Conservation (phyloP, 345 rosid genomes). For the Eucalyptus virginea region DNA sequence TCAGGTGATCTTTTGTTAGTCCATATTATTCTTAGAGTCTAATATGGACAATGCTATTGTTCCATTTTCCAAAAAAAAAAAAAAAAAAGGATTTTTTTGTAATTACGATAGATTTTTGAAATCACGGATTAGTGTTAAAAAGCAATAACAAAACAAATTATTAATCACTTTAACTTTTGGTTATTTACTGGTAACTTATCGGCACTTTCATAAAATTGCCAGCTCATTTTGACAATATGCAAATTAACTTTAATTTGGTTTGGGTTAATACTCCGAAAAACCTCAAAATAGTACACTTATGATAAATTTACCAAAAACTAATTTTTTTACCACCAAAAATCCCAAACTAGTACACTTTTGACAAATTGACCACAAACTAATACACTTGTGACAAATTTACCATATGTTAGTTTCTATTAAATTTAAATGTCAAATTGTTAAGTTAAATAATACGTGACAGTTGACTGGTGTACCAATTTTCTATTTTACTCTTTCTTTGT, state of each 20-base stretch:
- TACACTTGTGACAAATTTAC: no score
- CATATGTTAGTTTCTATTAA: rapidly evolving
- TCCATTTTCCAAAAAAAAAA: background rate
- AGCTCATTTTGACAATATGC: rapidly evolving
- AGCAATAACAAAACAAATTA: rapidly evolving
- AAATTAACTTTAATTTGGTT: background rate
- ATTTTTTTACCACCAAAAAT: no score
- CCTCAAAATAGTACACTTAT: rapidly evolving
- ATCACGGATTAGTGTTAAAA: background rate
- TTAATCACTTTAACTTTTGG: rapidly evolving
- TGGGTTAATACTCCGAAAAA: rapidly evolving
- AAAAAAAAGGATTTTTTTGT: background rate
- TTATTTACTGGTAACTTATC: background rate
- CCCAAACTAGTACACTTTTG: no score
- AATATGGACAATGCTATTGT: background rate
- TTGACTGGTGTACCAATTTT: rapidly evolving
- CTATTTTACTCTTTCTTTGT: rapidly evolving
- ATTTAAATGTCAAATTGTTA: no score
- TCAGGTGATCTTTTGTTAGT: background rate
- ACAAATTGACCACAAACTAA: no score
- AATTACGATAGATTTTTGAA: background rate
- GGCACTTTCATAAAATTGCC: background rate
- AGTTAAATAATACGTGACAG: rapidly evolving
- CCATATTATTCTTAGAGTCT: background rate
- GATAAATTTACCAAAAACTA: rapidly evolving